Percentiles rank a stretch among this genome's conserved stretches.
phyloP scores from a whole-genome alignment of 2,329 filamentous ascomycete species.

The Trichoderma oligosporum region DNA sequence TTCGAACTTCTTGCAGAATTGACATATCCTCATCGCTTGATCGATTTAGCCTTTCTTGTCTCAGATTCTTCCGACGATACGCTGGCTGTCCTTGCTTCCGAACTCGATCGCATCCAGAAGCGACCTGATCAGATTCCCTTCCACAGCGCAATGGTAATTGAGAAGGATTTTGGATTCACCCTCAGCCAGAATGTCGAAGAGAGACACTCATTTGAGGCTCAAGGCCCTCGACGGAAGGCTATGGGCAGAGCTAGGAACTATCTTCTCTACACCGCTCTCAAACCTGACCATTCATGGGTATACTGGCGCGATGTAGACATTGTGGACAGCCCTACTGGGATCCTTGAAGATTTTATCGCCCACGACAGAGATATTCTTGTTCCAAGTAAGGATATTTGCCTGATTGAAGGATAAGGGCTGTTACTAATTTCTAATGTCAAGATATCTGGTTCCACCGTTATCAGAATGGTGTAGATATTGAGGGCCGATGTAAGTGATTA shows the following conservation, averaged over 20 bases:
- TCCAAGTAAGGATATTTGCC: conserved; percentile 68
- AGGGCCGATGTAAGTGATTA: conserved; percentile 75
- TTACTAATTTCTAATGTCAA: conserved; percentile 36
- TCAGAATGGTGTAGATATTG: conserved; percentile 74
- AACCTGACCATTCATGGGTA: conserved; percentile 95
- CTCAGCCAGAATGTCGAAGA: conserved; percentile 77
- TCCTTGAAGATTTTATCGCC: conserved; percentile 91
- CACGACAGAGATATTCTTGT: conserved; percentile 92
- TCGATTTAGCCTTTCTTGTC: conserved; percentile 92
- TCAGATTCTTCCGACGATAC: conserved; percentile 91
- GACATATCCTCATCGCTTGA: conserved; percentile 90
- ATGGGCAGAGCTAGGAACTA: conserved; percentile 93
- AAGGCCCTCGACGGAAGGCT: conserved; percentile 83
- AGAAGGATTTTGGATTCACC: conserved; percentile 82
- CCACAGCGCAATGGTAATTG: conserved; percentile 75
- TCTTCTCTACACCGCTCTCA: conserved; percentile 75
- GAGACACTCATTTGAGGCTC: conserved; percentile 79
- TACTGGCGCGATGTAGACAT: conserved; percentile 99
- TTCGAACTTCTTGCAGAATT: conserved; percentile 89
- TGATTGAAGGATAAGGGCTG: background rate
- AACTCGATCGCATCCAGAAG: conserved; percentile 84
- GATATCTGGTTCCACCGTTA: conserved; percentile 98
- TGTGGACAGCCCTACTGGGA: conserved; percentile 78
- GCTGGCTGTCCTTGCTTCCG: conserved; percentile 75
- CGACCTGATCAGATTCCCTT: conserved; percentile 78